A percentile compares a stretch with the other conserved stretches of the same genome.
Evolutionary conservation across 345 rosid species (phyloP).

Genomic region (Tarenaya hassleriana): DNA sequence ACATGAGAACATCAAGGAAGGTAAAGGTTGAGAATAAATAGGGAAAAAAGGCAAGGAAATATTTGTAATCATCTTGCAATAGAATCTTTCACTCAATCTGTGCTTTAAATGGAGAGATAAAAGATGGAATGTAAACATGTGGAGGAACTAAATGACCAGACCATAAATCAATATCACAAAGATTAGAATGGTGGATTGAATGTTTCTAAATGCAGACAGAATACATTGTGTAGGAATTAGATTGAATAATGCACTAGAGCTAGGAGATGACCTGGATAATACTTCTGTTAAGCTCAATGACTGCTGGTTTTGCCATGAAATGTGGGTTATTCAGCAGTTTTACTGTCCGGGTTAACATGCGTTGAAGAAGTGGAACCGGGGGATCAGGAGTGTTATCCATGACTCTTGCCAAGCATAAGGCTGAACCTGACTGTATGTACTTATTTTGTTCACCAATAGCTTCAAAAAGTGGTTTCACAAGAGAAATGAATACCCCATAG

Average conservation of each 20-base stretch:
- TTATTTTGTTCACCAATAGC: conserved; percentile 90
- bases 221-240: too few relatives aligned
- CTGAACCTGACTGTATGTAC: conserved; percentile 78
- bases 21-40: not conserved
- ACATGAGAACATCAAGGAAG: too few relatives aligned
- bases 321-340: conserved; percentile 79
- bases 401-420: conserved; percentile 78
- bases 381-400: conserved; percentile 54
- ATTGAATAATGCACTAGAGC: not conserved
- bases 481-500: conserved; percentile 45
- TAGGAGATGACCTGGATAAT: conserved; percentile 53
- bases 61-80: not conserved
- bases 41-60: not conserved
- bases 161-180: too few relatives aligned
- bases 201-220: too few relatives aligned
- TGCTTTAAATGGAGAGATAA: too few relatives aligned
- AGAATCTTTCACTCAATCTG: too few relatives aligned
- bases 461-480: conserved; percentile 83
- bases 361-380: conserved; percentile 61
- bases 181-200: not conserved
- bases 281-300: conserved; percentile 69
- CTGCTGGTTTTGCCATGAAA: conserved; percentile 79
- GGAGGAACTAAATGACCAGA: too few relatives aligned
- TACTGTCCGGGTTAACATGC: conserved; percentile 58
- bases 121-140: too few relatives aligned